These are phyloP conservation scores for Entomortierella lignicola DNA, from an alignment of 192 early-diverging fungal species.

Conservation along the genomic window DNA sequence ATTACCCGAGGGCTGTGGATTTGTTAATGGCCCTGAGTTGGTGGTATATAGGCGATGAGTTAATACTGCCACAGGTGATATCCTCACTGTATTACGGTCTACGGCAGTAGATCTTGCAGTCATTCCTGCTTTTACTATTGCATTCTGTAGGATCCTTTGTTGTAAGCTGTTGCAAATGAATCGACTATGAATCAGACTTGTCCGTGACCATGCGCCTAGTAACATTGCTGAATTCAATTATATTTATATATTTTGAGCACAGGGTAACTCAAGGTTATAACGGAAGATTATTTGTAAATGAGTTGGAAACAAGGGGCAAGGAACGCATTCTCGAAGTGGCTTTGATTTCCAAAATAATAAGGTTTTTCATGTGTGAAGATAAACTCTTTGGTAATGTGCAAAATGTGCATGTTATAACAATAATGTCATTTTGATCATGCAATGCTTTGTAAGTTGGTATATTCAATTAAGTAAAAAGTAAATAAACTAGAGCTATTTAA, in stretches of 20 bases:
- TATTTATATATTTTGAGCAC: background rate
- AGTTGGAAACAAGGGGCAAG: too few relatives aligned
- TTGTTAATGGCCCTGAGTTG: background rate
- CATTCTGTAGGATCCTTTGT: background rate
- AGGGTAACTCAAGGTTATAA: background rate
- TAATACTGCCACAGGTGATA: background rate
- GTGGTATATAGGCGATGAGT: slow-evolving; percentile 9
- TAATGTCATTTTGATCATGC: too few relatives aligned
- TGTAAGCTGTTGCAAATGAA: background rate
- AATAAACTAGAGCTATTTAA: too few relatives aligned
- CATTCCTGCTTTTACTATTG: background rate
- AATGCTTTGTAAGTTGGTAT: too few relatives aligned
- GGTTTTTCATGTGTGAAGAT: background rate
- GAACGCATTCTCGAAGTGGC: too few relatives aligned
- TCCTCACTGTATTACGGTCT: background rate
- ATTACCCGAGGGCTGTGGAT: background rate
- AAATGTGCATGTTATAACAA: too few relatives aligned
- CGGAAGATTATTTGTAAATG: background rate
- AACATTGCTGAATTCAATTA: background rate
- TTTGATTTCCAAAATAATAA: background rate
- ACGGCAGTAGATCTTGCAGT: background rate
- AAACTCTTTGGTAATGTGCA: too few relatives aligned
- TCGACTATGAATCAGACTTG: background rate
- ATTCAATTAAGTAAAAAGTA: too few relatives aligned
- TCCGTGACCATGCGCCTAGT: background rate